phyloP scores from a whole-genome alignment of 345 rosid genomes.

The Crucihimalaya himalaica region DNA sequence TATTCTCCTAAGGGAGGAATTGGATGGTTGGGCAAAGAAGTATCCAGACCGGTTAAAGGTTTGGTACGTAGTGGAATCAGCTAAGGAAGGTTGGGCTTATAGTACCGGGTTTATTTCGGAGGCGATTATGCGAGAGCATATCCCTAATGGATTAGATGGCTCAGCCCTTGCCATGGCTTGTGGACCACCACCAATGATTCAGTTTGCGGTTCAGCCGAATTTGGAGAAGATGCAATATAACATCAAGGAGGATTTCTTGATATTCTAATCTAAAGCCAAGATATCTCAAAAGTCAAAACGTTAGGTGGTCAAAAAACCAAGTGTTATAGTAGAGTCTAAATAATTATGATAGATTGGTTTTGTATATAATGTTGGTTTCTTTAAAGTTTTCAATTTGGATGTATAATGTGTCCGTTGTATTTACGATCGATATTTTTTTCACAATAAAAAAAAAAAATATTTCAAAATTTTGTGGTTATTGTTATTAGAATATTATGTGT shows the following conservation, averaged over 20 bases:
- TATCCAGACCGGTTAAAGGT: conserved; percentile 63
- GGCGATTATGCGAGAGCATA: conserved; percentile 58
- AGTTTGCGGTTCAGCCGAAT: conserved; percentile 85
- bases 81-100: conserved; percentile 70
- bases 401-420: conserved; percentile 13
- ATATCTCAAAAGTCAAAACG: neutral
- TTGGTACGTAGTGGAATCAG: conserved; percentile 76
- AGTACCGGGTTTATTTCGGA: conserved; percentile 75
- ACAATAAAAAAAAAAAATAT: neutral
- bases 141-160: conserved; percentile 63
- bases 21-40: conserved; percentile 67
- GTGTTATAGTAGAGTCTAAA: conserved; percentile 21
- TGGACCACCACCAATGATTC: conserved; percentile 97
- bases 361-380: conserved; percentile 31
- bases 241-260: conserved; percentile 61
- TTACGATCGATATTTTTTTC: neutral
- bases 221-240: conserved; percentile 86
- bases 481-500: neutral
- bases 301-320: conserved; percentile 12
- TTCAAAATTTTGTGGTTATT: neutral
- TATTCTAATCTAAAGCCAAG: conserved; percentile 46
- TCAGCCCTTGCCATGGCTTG: conserved; percentile 66
- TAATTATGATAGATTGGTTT: conserved; percentile 20
- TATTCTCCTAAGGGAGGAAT: conserved; percentile 67
- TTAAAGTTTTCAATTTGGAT: neutral